Percentiles rank a stretch among this genome's conserved stretches.
phyloP scores from a whole-genome alignment of 1,284 basidiomycete genomes.

The Apiotrichum mycotoxinovorans region DNA sequence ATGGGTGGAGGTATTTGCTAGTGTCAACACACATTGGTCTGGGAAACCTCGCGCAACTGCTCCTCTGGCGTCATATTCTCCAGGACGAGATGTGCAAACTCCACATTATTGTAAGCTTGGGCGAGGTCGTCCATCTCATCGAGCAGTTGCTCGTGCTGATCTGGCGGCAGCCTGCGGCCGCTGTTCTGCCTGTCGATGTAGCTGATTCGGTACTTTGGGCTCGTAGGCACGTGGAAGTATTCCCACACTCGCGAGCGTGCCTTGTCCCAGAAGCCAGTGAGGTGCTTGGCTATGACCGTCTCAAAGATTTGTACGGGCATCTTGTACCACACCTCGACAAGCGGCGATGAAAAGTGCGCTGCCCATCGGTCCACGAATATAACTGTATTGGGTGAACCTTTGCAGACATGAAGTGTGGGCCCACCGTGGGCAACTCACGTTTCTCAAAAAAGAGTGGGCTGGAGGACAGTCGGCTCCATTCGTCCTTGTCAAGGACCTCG shows the following conservation, averaged over 20 bases:
- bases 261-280: conserved; percentile 22
- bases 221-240: conserved; percentile 4
- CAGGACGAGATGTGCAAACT: conserved; percentile 58
- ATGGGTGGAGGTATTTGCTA: too few relatives aligned
- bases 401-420: too few relatives aligned
- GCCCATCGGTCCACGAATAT: conserved; percentile 33
- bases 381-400: conserved; percentile 10
- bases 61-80: conserved; percentile 44
- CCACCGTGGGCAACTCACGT: conserved; percentile 9
- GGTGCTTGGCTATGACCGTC: conserved; percentile 16
- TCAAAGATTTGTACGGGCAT: conserved; percentile 26
- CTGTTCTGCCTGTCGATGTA: conserved; percentile 35
- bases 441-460: conserved; percentile 20
- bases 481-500: conserved; percentile 11
- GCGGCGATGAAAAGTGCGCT: conserved; percentile 27
- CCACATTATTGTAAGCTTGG: conserved; percentile 57
- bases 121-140: conserved; percentile 51
- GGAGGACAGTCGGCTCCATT: conserved; percentile 13
- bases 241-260: conserved; percentile 14
- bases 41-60: conserved; percentile 33
- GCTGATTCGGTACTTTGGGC: conserved; percentile 22
- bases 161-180: conserved; percentile 57
- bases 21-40: background rate
- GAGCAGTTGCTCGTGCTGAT: conserved; percentile 61
- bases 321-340: conserved; percentile 29